Percentiles rank a stretch among this genome's conserved stretches.
These are phyloP conservation scores for Trichosporon asahii DNA, from an alignment of 1,284 basidiomycete species.

Conservation along the genomic window DNA sequence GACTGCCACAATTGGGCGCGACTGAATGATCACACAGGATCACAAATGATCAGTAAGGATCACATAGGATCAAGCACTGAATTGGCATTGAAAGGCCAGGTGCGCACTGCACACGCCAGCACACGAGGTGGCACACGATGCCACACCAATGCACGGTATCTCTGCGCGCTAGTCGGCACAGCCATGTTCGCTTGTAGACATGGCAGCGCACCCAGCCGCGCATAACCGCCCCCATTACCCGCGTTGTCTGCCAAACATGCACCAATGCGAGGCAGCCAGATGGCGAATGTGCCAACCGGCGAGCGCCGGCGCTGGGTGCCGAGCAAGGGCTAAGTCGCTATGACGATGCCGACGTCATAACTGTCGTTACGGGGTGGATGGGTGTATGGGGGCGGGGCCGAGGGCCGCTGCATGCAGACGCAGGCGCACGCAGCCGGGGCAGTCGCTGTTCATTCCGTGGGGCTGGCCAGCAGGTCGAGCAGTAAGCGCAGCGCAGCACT, in stretches of 20 bases:
- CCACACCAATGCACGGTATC: background rate
- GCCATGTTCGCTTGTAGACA: background rate
- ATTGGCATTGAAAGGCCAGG: background rate
- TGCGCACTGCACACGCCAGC: background rate
- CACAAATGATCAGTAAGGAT: background rate
- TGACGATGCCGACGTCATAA: slow-evolving; percentile 1
- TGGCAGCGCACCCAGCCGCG: background rate
- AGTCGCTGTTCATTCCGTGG: background rate
- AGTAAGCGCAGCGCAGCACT: background rate
- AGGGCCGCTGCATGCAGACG: background rate
- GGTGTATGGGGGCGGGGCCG: too few relatives aligned
- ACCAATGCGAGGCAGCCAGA: too few relatives aligned
- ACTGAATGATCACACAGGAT: background rate
- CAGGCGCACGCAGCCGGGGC: background rate
- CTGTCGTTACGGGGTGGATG: background rate
- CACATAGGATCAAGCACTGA: background rate
- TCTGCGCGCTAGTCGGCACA: background rate
- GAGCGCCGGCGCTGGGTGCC: background rate
- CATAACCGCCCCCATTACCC: background rate
- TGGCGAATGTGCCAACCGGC: background rate
- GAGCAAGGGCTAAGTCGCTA: background rate
- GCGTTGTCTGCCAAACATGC: too few relatives aligned
- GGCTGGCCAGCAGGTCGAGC: background rate
- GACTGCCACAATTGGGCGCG: background rate
- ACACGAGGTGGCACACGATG: background rate